Evolutionary conservation across 2,329 filamentous ascomycete species (phyloP), one percentile per base, ranked within the genome.

Genomic region (Leptographium lundbergii): DNA sequence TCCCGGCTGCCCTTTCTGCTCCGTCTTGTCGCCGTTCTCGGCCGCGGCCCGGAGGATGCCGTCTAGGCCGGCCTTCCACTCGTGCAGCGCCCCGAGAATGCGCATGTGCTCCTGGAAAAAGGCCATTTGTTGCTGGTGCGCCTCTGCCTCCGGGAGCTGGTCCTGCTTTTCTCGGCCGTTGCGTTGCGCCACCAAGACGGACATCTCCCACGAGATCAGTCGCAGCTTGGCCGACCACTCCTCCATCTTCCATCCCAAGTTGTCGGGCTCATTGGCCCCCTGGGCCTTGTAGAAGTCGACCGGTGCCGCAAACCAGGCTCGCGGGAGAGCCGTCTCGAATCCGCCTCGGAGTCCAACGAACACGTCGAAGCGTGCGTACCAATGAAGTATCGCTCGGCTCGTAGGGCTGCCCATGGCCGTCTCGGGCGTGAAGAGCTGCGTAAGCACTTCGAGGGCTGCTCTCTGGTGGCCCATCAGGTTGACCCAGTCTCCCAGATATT

Each of bases 401-500:
- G 88, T 79, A 4, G 86, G 77, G 11, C 86, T 87, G 63, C 87
- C 77, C 74, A 86, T 84, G 51, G 89, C 83, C 0, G 84, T 87
- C 62, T 91, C 77, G 0, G 90, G 88, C 0, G 85, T 90, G 68
- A 90, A 91, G 0, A 96, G 74, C 51, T 86, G 82, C 1, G 80
- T 87, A 53, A 97, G 75, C 66, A 97, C 86, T 63, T 89, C 84
- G 67, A 88, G 83, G 0, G 94, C 94, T 13, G 92, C 94, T 68
- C 87, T 90, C 69, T 96, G 91, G 69, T 97, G 94, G 25, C 91
- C 89, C 72, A 94, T 86, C 19, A 97, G 77, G 66, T 95, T 96
- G 57, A 95, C 84, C 91, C 91, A 97, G 69, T 99, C 94, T 14
- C 94, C 94, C 53, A 97, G 79, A 66, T 91, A 95, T 73, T 97